Evolutionary conservation across 306 rosid genomes (phyloP), one percentile per base, ranked within the genome.

Genomic region (Abrus precatorius): DNA sequence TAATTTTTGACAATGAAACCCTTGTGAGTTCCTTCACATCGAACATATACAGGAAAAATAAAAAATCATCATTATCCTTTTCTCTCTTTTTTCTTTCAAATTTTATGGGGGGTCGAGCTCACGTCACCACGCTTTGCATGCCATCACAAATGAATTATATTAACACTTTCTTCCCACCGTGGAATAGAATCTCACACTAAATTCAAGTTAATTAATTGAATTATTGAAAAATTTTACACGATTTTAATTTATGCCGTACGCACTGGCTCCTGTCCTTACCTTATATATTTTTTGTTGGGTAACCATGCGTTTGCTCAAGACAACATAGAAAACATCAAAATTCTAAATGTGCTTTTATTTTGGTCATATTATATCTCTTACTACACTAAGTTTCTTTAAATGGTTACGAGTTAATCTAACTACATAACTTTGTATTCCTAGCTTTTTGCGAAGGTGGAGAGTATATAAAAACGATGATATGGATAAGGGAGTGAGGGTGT

Each of bases 1-100:
- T 20, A 63, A 53, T 77, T 69, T 84, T 62, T 84, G 84, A 79
- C 56, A 84, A 75, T 52, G 84, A 74, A 69, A 79, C n/a, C 61
- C 44, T 43, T 30, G n/a, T 11, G 0, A 9, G 48, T 40, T 47
- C 77, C 29, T 56, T 69, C 12, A 7, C 29, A 20, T 12, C 60
- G 38, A 48, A 40, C 30, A n/a, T 27, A 29, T 9, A 73, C 28
- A 52, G 3, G 32, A 5, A 27, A 10, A 0, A 14, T 54, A 55
- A 48, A 40, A 54, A 29, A 30, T 74, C 36, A 81, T 66, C 65
- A 5, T 48, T 45, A 73, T 56, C 48, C n/a, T 66, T 78, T 63
- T 72, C 8, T 78, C 56, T 55, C 7, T 5, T 33, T 13, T 3
- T 12, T 41, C n/a, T 53, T 33, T 5, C n/a, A 11, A 5, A 10